Evolutionary conservation across 129 eudicot species (phyloP), one percentile per base, ranked within the genome.

Genomic region (Helianthus tuberosus): DNA sequence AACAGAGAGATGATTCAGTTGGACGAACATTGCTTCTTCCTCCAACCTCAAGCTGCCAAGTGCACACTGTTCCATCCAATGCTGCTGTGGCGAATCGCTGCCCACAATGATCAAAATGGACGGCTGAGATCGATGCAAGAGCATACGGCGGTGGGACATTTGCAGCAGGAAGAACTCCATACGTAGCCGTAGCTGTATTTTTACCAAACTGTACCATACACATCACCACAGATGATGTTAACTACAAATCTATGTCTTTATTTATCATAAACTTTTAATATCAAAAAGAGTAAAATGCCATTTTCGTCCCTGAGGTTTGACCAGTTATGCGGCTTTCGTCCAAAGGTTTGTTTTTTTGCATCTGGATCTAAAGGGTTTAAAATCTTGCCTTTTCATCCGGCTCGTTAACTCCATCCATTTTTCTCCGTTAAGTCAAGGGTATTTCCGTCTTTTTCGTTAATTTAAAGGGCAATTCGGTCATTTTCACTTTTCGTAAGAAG

Each of bases 31-130:
- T 91, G 88, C 91, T 95, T 81, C 97, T 85, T 80, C 99, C 99
- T 39, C 99, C 99, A 41, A 91, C 99, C 83, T 91, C 99, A 63
- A 95, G 96, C 80, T 95, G 99, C 99, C 99, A 95, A 6, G 99
- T 88, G 86, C 97, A 89, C 58, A 95, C 99, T 5, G 97, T 95
- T 80, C 99, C 99, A 84, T 95, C 99, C 72, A 67, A 85, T 20
- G 99, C 97, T 66, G 82, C 93, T 44, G 96, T 91, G 41, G 94
- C 92, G 79, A 95, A 95, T 77, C 97, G 83, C 47, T 95, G 99
- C 49, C 99, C 99, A 74, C 91, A 91, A 29, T 83, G 84, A 73
- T 91, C 97, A 82, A 95, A 91, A 41, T 80, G 81, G 86, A 91
- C 88, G n/a, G 96, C 90, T 58, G 94, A 89, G 52, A 95, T 84